Evolutionary conservation across 225 moss, liverwort and hornwort species (phyloP).

Genomic region (Climacium dendroides): DNA sequence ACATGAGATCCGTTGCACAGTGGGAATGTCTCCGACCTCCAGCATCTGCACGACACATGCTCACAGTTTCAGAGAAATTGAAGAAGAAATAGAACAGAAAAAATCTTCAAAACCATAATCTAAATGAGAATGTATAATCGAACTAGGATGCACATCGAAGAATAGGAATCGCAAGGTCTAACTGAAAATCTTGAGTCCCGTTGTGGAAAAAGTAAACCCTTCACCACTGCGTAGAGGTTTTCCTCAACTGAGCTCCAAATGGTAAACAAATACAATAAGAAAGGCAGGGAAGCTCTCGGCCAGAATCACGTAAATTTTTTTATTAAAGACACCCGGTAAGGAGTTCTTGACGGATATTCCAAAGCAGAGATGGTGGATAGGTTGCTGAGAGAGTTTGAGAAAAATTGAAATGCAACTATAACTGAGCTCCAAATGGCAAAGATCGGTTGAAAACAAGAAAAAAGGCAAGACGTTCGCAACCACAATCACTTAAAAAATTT

Average conservation of each 20-base stretch:
- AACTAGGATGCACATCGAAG: neutral
- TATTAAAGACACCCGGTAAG: no score
- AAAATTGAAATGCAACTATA: neutral
- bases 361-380: neutral
- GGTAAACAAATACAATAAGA: neutral
- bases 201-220: neutral
- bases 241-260: neutral
- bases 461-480: neutral
- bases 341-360: neutral
- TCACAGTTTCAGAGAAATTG: neutral
- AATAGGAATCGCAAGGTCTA: neutral
- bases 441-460: neutral
- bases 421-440: neutral
- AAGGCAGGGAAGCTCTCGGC: neutral
- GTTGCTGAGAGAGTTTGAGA: neutral
- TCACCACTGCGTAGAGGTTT: neutral
- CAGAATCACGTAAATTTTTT: neutral
- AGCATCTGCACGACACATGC: conserved; percentile 42
- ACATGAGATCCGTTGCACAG: conserved; percentile 85
- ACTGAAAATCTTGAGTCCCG: neutral
- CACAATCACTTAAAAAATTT: neutral
- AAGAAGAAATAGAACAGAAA: no score
- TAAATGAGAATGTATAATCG: no score
- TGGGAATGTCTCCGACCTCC: conserved; percentile 92
- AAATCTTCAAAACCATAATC: neutral